These are phyloP conservation scores for Brettanomyces anomalus DNA, from an alignment of 805 yeast genomes.

Conservation along the genomic window DNA sequence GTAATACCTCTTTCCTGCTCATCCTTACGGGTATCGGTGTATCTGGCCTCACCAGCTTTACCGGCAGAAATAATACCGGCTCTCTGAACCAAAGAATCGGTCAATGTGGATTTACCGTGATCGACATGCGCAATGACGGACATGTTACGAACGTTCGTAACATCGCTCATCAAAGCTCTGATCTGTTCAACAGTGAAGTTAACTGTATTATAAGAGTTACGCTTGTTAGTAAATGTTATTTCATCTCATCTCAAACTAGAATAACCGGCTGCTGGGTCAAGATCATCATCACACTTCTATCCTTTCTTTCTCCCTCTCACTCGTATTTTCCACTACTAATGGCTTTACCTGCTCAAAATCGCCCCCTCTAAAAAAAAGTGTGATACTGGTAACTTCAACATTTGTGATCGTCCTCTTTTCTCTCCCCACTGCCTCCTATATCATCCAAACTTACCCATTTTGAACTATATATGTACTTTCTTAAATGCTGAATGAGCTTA, in stretches of 20 bases:
- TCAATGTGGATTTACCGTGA: slow-evolving; percentile 99
- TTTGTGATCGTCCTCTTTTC: too few species aligned
- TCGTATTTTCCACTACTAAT: too few species aligned
- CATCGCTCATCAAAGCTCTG: slow-evolving; percentile 99
- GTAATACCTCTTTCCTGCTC: slow-evolving; percentile 99
- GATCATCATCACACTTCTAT: too few species aligned
- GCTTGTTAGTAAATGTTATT: not conserved
- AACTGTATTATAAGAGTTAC: slow-evolving; percentile 22
- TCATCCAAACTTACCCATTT: not conserved
- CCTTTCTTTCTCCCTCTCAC: too few species aligned
- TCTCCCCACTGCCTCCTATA: too few species aligned
- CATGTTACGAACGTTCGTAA: slow-evolving; percentile 99
- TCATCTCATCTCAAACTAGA: too few species aligned
- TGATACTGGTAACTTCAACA: too few species aligned
- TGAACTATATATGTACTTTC: slow-evolving; percentile 1
- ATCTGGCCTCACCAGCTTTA: slow-evolving; percentile 99
- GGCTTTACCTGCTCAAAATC: too few species aligned
- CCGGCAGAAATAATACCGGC: slow-evolving; percentile 99
- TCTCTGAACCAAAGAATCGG: slow-evolving; percentile 97
- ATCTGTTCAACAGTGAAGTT: slow-evolving; percentile 77
- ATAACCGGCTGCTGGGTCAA: too few species aligned
- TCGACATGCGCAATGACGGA: slow-evolving; percentile 99
- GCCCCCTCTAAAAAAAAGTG: too few species aligned
- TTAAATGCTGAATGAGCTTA: not conserved
- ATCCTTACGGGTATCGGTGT: slow-evolving; percentile 99